Percentiles rank a stretch among this genome's conserved stretches.
phyloP scores from a whole-genome alignment of 306 rosid species.

The Vigna nakashimae region DNA sequence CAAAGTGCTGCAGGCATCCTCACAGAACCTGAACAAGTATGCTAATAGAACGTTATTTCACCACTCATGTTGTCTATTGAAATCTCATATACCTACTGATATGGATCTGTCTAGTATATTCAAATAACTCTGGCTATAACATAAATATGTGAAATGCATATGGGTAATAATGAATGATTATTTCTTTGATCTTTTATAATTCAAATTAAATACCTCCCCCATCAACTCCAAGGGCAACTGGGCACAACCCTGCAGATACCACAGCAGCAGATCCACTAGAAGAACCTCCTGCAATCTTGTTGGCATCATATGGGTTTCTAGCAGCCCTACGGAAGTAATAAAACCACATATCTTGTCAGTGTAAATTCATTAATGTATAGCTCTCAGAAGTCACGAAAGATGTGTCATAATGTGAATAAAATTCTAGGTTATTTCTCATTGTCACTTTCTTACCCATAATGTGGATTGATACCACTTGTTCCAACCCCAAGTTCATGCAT shows the following conservation, averaged over 20 bases:
- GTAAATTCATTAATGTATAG: background rate
- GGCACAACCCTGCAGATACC: slow-evolving; percentile 92
- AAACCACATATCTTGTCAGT: slow-evolving; percentile 28
- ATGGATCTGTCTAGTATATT: slow-evolving; percentile 7
- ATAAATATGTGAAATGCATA: background rate
- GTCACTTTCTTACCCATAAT: slow-evolving; percentile 73
- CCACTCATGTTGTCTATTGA: slow-evolving; percentile 3
- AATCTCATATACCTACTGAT: background rate
- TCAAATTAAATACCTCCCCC: slow-evolving; percentile 77
- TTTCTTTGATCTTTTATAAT: background rate
- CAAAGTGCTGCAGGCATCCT: slow-evolving; percentile 95
- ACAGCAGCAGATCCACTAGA: slow-evolving; percentile 98
- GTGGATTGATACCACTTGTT: slow-evolving; percentile 93
- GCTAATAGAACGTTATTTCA: slow-evolving; percentile 35
- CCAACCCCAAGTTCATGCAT: slow-evolving; percentile 99
- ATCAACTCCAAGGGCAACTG: slow-evolving; percentile 91
- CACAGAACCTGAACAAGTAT: slow-evolving; percentile 71
- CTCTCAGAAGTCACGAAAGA: slow-evolving; percentile 20
- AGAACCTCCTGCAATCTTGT: slow-evolving; percentile 84
- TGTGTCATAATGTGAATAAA: slow-evolving; percentile 19
- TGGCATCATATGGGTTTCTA: slow-evolving; percentile 76
- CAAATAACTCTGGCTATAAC: background rate
- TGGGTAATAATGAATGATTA: slow-evolving; percentile 12
- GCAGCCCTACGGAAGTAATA: slow-evolving; percentile 56
- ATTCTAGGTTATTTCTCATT: background rate